A percentile compares a stretch with the other conserved stretches of the same genome.
Evolutionary conservation across 805 yeast species (phyloP).

Genomic region (Dipodascus geniculatus): DNA sequence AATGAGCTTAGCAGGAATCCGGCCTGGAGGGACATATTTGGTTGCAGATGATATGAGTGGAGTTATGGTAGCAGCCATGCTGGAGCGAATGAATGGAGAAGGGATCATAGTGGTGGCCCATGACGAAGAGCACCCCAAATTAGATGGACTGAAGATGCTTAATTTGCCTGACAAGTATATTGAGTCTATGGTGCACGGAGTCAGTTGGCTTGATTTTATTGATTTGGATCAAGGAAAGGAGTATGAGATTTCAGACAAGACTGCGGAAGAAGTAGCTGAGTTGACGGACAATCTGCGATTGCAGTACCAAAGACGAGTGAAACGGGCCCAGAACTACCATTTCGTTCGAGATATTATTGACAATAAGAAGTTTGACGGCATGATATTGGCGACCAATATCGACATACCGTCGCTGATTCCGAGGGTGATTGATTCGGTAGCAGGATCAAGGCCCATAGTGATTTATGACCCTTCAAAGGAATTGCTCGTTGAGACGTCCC

Average conservation of each 20-base stretch:
- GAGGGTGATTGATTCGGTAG: slow-evolving; percentile 46
- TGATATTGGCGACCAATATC: slow-evolving; percentile 63
- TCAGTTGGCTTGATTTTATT: slow-evolving; percentile 68
- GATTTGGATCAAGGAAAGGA: slow-evolving; percentile 53
- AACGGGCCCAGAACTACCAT: slow-evolving; percentile 34
- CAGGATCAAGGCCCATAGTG: slow-evolving; percentile 82
- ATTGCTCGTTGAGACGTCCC: slow-evolving; percentile 59
- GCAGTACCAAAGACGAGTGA: slow-evolving; percentile 55
- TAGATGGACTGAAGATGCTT: slow-evolving; percentile 55
- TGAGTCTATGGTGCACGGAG: slow-evolving; percentile 47
- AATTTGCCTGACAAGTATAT: slow-evolving; percentile 41
- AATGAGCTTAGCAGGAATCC: slow-evolving; percentile 67
- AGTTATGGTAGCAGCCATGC: slow-evolving; percentile 65
- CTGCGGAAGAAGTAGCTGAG: slow-evolving; percentile 41
- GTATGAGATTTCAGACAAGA: slow-evolving; percentile 29
- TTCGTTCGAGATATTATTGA: slow-evolving; percentile 34
- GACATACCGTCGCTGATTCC: slow-evolving; percentile 57
- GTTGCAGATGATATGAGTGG: slow-evolving; percentile 95
- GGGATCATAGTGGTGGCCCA: slow-evolving; percentile 70
- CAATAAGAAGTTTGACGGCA: slow-evolving; percentile 55
- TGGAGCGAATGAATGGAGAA: slow-evolving; percentile 73
- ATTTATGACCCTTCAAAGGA: slow-evolving; percentile 78
- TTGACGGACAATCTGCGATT: slow-evolving; percentile 49
- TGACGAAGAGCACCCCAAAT: slow-evolving; percentile 88
- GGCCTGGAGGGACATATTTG: slow-evolving; percentile 82